phyloP scores from a whole-genome alignment of 495 filamentous ascomycete genomes.

The Penicillium ochrochloron region DNA sequence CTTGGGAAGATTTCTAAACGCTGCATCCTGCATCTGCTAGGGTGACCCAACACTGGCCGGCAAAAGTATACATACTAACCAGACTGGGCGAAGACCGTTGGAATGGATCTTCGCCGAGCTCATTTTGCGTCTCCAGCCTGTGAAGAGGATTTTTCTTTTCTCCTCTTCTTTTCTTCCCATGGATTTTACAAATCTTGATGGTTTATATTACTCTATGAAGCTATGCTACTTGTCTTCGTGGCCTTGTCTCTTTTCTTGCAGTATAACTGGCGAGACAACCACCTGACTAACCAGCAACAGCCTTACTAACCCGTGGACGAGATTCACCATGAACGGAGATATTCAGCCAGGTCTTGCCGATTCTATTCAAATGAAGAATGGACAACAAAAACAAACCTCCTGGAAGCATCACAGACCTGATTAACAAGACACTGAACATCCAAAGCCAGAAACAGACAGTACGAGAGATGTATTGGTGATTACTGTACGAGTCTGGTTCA shows the following conservation, averaged over 20 bases:
- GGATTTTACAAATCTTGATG: not conserved
- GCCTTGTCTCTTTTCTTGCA: not conserved
- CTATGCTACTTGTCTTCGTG: not conserved
- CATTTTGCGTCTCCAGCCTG: constrained; percentile 6
- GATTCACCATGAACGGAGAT: not conserved
- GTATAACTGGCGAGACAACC: not conserved
- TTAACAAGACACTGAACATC: not conserved
- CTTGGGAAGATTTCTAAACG: not conserved
- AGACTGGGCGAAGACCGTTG: constrained; percentile 39
- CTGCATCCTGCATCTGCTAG: not conserved
- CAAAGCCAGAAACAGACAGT: not conserved
- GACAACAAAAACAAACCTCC: not conserved
- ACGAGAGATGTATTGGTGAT: constrained; percentile 8
- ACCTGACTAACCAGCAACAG: constrained; percentile 5
- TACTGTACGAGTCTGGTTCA: not conserved
- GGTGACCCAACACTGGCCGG: not conserved
- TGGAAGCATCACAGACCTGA: not conserved
- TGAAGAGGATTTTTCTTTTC: constrained; percentile 12
- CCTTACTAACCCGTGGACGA: not conserved
- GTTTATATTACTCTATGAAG: not conserved
- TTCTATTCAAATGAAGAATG: not conserved
- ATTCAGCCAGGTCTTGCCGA: not conserved
- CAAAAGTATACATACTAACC: constrained; percentile 35
- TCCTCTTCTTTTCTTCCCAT: constrained; percentile 10
- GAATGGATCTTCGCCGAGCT: constrained; percentile 35